phyloP scores from a whole-genome alignment of 176 grass and related monocot species.

The Chloris gayana region DNA sequence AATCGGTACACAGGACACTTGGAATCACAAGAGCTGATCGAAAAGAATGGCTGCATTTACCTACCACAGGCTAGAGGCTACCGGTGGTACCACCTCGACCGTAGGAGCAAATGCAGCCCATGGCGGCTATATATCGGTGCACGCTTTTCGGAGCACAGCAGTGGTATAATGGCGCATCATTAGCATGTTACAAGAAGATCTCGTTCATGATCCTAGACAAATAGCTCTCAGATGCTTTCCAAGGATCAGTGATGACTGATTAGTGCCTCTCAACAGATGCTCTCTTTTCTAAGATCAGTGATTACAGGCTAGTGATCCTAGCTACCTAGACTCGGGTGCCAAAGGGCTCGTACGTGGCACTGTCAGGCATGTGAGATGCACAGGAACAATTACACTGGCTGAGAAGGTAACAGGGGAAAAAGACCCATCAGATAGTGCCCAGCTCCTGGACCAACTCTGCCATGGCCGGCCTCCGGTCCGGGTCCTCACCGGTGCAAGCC shows the following conservation, averaged over 20 bases:
- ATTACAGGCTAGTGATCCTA: constrained; percentile 59
- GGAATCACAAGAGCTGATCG: constrained; percentile 44
- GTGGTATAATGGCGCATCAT: constrained; percentile 30
- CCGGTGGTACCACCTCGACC: too few species aligned
- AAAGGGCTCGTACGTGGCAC: neutral
- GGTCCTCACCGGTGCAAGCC: constrained; percentile 62
- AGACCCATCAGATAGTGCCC: neutral
- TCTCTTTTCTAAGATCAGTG: constrained; percentile 49
- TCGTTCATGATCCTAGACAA: constrained; percentile 40
- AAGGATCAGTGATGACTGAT: constrained; percentile 1
- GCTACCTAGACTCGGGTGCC: constrained; percentile 9
- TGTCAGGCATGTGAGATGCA: constrained; percentile 33
- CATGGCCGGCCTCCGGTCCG: constrained; percentile 71
- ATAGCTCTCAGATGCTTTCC: constrained; percentile 12
- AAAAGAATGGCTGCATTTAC: constrained; percentile 33
- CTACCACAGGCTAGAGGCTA: neutral
- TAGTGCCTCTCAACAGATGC: constrained; percentile 1
- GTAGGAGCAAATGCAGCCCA: neutral
- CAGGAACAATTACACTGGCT: constrained; percentile 34
- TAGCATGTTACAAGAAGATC: constrained; percentile 45
- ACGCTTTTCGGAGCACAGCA: constrained; percentile 17
- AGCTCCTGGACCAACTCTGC: constrained; percentile 63
- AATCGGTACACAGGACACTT: constrained; percentile 18
- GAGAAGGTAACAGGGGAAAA: neutral
- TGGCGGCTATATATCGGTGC: constrained; percentile 4